Base-by-base conservation (phyloP, 1,139 yeast species). In the Geotrichum klebahnii region DNA sequence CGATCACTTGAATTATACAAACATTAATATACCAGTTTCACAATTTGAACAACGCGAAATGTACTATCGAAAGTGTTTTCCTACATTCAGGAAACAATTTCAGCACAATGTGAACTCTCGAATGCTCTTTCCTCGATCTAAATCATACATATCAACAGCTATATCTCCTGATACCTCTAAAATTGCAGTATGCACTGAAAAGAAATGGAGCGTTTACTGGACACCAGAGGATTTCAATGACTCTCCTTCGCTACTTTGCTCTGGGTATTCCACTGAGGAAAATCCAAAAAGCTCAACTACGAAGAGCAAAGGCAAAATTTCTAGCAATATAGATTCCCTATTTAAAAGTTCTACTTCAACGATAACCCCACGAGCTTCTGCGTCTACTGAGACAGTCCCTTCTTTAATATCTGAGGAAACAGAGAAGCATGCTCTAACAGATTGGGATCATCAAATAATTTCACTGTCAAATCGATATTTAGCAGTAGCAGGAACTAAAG, bases 11-110 rank as follows among this genome's bases (percentile, higher is more conserved):
- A 38, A 38, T n/a, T 38, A n/a, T 17, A 22, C 42, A 10, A 38
- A 26, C 22, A 12, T 38, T n/a, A 38, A 38, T 33, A 38, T 38
- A 10, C 28, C 42, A 3, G 33, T 9, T 5, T 19, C 42, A 10
- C n/a, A 57, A 39, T 50, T 48, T 17, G 63, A 61, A 23, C 57
- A 57, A 20, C 60, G 65, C 16, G 67, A 63, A 43, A 54, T 53
- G 50, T 62, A 59, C 51, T 87, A 82, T 66, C 80, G 82, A 16
- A 83, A 82, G 60, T 86, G 94, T 59, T 89, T 87, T 68, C 97
- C 97, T 1, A 78, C 81, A 52, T 86, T 84, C 64, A 72, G 96
- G 51, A 82, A 83, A 61, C 73, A 81, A 47, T 74, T 78, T 36
- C 80, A 82, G 34, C 82, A 77, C 63, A 75, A 77, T 20, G 82